Evolutionary conservation across 768 basidiomycete genomes (phyloP), one percentile per base, ranked within the genome.

Genomic region (Imleria badia): DNA sequence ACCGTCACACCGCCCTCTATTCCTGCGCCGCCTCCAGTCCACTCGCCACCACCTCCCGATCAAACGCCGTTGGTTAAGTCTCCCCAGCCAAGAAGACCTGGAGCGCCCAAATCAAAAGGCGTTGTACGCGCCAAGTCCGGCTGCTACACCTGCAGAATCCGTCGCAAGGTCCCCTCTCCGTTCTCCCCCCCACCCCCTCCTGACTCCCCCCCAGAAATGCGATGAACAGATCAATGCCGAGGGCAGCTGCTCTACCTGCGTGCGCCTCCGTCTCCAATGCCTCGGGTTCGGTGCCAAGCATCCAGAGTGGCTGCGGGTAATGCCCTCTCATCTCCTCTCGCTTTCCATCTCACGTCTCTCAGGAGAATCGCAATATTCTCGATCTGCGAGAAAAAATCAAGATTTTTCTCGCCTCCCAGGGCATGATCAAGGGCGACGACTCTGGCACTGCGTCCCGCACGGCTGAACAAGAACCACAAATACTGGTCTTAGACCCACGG

Each of bases 371-470:
- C 58, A 86, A 83, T 56, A 88, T 91, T 5, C 66, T 79, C 34
- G 81, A 82, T 55, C 74, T 90, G 38, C 80, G 89, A 51, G 87
- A 89, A 61, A 87, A 84, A 72, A 91, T 91, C 66, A 92, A 91
- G 73, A 72, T 73, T 1, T 89, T 89, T 64, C 78, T 92, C 22
- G 87, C 87, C 0, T 81, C 87, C 0, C 88, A 91, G 68, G 90
- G 90, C 45, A 89, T 91, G 88, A 91, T 93, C 72, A 92, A 92
- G 72, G 91, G 91, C n/a, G n/a, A n/a, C 29, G 89, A 91, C 63
- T 87, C 90, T 19, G 86, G 86, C 52, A 74, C 85, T 26, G 85
- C 82, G 2, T 78, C 86, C 19, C 83, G 85, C 41, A 71, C 75
- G 20, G 64, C 75, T 34, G 85, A 85, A 2, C 80, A 79, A 17